A percentile compares a stretch with the other conserved stretches of the same genome.
Conservation (phyloP, 2,329 filamentous ascomycete genomes). For the Epichloe gansuensis region DNA sequence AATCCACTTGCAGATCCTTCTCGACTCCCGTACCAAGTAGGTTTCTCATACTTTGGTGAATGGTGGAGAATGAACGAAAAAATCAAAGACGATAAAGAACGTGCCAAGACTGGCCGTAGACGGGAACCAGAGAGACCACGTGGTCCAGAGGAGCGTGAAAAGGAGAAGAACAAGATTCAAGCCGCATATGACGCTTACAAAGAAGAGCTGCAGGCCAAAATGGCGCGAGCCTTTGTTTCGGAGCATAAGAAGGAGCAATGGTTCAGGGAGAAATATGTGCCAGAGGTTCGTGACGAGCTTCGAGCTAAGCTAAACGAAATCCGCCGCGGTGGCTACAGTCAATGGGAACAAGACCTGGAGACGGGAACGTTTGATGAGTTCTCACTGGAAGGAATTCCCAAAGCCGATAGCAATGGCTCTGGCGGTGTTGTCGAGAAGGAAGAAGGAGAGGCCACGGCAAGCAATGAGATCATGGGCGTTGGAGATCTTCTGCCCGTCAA, state of each 20-base stretch:
- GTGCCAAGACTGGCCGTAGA: conserved; percentile 53
- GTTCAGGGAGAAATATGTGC: conserved; percentile 91
- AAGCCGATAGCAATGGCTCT: conserved; percentile 78
- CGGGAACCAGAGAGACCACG: conserved; percentile 51
- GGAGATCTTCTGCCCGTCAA: conserved; percentile 76
- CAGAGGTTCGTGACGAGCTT: conserved; percentile 65
- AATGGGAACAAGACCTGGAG: conserved; percentile 83
- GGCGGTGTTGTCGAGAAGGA: conserved; percentile 85
- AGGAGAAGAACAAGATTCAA: conserved; percentile 68
- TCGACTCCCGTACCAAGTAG: conserved; percentile 64
- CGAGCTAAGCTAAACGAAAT: conserved; percentile 66
- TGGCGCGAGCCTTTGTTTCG: conserved; percentile 80
- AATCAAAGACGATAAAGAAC: conserved; percentile 71
- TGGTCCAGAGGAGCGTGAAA: conserved; percentile 61
- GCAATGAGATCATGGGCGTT: conserved; percentile 85
- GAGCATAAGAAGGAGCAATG: conserved; percentile 94
- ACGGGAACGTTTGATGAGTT: conserved; percentile 85
- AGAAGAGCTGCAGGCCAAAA: conserved; percentile 57
- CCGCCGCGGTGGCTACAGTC: conserved; percentile 63
- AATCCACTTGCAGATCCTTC: conserved; percentile 64
- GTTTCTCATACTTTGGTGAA: conserved; percentile 75
- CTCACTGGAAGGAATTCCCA: conserved; percentile 84
- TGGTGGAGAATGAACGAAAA: conserved; percentile 77
- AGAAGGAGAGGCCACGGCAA: conserved; percentile 83
- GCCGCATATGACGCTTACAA: conserved; percentile 54